Evolutionary conservation across 352 stramenopile genomes (phyloP), one percentile per base, ranked within the genome.

Genomic region (Globisporangium polare): DNA sequence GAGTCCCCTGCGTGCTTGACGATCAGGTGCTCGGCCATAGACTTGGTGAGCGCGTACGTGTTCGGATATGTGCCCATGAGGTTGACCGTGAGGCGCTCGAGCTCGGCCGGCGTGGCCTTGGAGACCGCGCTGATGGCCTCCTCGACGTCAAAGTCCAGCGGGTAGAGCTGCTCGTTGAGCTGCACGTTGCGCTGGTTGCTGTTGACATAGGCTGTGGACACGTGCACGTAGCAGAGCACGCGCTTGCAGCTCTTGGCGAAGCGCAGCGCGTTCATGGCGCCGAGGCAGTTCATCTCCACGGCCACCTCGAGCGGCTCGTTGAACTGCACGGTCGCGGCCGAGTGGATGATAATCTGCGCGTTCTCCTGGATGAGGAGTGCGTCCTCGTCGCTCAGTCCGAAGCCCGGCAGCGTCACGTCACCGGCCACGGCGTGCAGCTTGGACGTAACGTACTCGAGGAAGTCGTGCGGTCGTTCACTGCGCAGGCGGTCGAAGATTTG

Each of bases 11-110:
- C 59, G 52, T 83, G 70, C 62, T 80, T 69, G 46, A 83, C 65
- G 27, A 94, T 51, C 29, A 95, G 56, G 37, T 92, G 79, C 70
- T 96, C 88, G 43, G 86, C 84, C 79, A 95, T 94, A 17, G 84
- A 91, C 69, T 96, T 95, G 65, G 86, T 96, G 0, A 96, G 78
- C 22, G 84, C 86, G 69, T 95, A 96, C 46, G 88, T 96, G 69
- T 96, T 96, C 7, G 86, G 85, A 72, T 94, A 96, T 26, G 86
- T 91, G 27, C 88, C 85, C 62, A 95, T 93, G 31, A 95, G 68
- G 51, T 94, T 89, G 17, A 90, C 74, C 35, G 75, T 71, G 29
- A 96, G 60, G 7, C 78, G 71, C 52, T 89, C 83, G 31, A 90
- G 60, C 41, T 92, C 77, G 27, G 60, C 78, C 0, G 82, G 60